These are phyloP conservation scores for Trichoderma asperellum DNA, from an alignment of 2,329 filamentous ascomycete genomes.

Conservation along the genomic window DNA sequence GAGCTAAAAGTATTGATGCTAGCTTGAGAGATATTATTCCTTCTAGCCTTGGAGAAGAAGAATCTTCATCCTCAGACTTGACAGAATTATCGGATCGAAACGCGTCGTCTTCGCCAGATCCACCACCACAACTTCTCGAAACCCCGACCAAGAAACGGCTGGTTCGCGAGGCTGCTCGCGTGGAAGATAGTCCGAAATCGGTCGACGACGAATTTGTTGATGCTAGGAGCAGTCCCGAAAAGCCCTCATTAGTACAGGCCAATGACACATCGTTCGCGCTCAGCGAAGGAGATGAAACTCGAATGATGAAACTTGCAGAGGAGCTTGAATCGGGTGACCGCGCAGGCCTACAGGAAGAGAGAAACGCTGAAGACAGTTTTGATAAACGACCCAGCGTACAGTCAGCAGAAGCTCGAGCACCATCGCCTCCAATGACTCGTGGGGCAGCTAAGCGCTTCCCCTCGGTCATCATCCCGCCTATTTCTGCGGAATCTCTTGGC, in stretches of 20 bases:
- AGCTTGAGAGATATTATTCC: constrained; percentile 36
- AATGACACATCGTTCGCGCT: constrained; percentile 46
- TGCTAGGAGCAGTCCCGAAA: constrained; percentile 50
- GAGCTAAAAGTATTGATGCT: neutral
- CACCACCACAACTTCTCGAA: constrained; percentile 21
- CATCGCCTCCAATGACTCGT: constrained; percentile 30
- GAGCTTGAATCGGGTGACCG: constrained; percentile 50
- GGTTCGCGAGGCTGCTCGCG: constrained; percentile 20
- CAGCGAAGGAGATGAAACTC: constrained; percentile 52
- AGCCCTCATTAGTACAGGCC: constrained; percentile 27
- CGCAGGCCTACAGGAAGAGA: constrained; percentile 30
- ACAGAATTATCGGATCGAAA: constrained; percentile 25
- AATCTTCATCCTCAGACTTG: constrained; percentile 13
- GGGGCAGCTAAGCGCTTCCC: constrained; percentile 25
- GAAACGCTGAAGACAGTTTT: constrained; percentile 22
- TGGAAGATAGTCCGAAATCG: constrained; percentile 47
- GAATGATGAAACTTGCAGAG: constrained; percentile 53
- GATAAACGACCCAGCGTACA: constrained; percentile 35
- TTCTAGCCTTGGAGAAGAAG: constrained; percentile 35
- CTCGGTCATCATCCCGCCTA: constrained; percentile 35
- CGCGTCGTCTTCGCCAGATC: neutral
- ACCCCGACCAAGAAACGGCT: constrained; percentile 32
- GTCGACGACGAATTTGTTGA: constrained; percentile 55
- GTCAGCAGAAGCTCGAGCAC: constrained; percentile 29
- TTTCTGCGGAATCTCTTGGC: constrained; percentile 30